Conservation (phyloP, 2,329 filamentous ascomycete species). For the Colletotrichum euphorbiae region DNA sequence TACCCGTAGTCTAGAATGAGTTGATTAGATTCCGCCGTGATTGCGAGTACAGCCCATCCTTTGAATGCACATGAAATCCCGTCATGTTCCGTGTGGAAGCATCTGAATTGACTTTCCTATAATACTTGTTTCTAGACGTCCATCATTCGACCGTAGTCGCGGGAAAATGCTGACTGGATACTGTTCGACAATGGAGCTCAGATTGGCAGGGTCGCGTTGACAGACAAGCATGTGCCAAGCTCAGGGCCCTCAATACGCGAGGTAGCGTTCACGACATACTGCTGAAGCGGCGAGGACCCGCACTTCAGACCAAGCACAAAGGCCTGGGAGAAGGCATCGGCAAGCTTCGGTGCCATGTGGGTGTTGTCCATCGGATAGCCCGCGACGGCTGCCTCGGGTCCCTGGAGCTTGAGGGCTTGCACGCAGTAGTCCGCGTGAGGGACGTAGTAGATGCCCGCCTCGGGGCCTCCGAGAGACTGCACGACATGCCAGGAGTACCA, state of each 20-base stretch:
- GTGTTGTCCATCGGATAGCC: conserved; percentile 72
- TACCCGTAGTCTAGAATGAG: too few relatives aligned
- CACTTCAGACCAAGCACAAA: conserved; percentile 57
- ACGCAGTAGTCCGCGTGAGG: conserved; percentile 69
- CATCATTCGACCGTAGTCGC: too few relatives aligned
- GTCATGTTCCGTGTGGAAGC: too few relatives aligned
- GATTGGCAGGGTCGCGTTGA: conserved; percentile 29
- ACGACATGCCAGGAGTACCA: conserved; percentile 55
- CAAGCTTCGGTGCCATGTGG: conserved; percentile 67
- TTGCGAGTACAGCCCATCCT: too few relatives aligned
- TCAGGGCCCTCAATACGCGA: conserved; percentile 11
- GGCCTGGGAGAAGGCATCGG: conserved; percentile 64
- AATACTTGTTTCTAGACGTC: too few relatives aligned
- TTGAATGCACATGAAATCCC: too few relatives aligned
- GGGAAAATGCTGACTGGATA: too few relatives aligned
- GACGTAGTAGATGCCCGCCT: conserved; percentile 63
- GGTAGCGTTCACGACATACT: conserved; percentile 33
- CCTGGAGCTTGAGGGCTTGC: conserved; percentile 62
- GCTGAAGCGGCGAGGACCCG: conserved; percentile 24
- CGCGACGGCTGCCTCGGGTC: conserved; percentile 61
- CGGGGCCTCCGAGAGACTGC: conserved; percentile 47
- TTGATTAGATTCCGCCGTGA: too few relatives aligned
- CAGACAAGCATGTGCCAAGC: conserved; percentile 21
- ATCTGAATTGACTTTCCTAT: too few relatives aligned
- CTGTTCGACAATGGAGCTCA: not conserved